phyloP scores from a whole-genome alignment of 345 rosid species.

The Brassica cretica region DNA sequence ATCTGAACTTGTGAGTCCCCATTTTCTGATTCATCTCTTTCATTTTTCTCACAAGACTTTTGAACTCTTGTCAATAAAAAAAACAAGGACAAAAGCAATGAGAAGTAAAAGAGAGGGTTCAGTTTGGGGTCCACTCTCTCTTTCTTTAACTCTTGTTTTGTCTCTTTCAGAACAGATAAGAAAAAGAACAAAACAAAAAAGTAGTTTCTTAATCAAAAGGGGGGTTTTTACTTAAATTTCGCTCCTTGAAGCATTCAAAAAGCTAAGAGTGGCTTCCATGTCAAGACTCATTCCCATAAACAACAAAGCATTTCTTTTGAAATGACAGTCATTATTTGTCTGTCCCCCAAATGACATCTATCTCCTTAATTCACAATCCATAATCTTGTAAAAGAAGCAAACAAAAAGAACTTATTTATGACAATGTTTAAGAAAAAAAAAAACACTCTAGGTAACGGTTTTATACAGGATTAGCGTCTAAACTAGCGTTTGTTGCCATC shows the following conservation, averaged over 20 bases:
- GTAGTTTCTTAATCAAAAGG: background rate
- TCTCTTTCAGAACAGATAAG: slow-evolving; percentile 19
- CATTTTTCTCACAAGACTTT: slow-evolving; percentile 21
- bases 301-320: slow-evolving; percentile 27
- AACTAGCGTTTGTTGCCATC: background rate
- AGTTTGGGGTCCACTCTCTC: slow-evolving; percentile 30
- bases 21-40: slow-evolving; percentile 39
- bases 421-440: background rate
- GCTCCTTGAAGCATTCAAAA: slow-evolving; percentile 32
- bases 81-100: background rate
- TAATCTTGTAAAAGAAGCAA: background rate
- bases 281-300: slow-evolving; percentile 29
- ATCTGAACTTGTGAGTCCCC: slow-evolving; percentile 65
- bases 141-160: slow-evolving; percentile 22
- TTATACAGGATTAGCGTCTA: background rate
- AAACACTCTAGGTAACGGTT: background rate
- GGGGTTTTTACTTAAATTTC: slow-evolving; percentile 16
- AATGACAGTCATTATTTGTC: slow-evolving; percentile 4
- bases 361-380: slow-evolving; percentile 9
- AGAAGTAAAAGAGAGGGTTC: background rate
- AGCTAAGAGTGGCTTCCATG: slow-evolving; percentile 42
- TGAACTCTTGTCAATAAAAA: slow-evolving; percentile 2
- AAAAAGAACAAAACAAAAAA: background rate
- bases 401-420: slow-evolving; percentile 7
- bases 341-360: background rate